Evolutionary conservation across 768 basidiomycete genomes (phyloP).

Genomic region (Hemileccinum rubropunctum): DNA sequence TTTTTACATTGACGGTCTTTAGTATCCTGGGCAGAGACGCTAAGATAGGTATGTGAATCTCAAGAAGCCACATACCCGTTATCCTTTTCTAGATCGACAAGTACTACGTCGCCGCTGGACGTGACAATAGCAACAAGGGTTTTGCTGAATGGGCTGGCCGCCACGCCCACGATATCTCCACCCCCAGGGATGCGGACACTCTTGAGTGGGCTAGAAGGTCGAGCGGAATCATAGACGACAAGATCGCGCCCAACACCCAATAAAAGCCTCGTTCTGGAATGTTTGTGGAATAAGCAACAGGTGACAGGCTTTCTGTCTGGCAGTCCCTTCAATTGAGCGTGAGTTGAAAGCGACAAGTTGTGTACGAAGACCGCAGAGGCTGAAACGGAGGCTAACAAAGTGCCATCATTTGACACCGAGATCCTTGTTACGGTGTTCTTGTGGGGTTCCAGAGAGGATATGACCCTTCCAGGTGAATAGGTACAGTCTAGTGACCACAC

Average conservation of each 20-base stretch:
- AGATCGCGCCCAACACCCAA: constrained; percentile 52
- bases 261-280: constrained; percentile 58
- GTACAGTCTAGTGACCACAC: constrained; percentile 52
- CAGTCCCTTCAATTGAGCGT: constrained; percentile 54
- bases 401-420: constrained; percentile 56
- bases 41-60: background rate
- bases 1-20: constrained; percentile 53
- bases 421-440: constrained; percentile 48
- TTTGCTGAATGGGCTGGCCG: constrained; percentile 76
- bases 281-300: constrained; percentile 60
- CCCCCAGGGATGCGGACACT: constrained; percentile 45
- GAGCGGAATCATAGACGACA: constrained; percentile 59
- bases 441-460: constrained; percentile 52
- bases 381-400: constrained; percentile 57
- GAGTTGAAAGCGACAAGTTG: constrained; percentile 53
- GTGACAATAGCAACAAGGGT: constrained; percentile 61
- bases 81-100: constrained; percentile 76
- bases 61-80: constrained; percentile 47
- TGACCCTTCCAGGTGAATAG: constrained; percentile 35
- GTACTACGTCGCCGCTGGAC: constrained; percentile 48
- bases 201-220: constrained; percentile 55
- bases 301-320: constrained; percentile 39
- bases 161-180: constrained; percentile 53
- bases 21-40: constrained; percentile 44
- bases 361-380: constrained; percentile 54